phyloP scores from a whole-genome alignment of 345 rosid species.

The Euphorbia lathyris region DNA sequence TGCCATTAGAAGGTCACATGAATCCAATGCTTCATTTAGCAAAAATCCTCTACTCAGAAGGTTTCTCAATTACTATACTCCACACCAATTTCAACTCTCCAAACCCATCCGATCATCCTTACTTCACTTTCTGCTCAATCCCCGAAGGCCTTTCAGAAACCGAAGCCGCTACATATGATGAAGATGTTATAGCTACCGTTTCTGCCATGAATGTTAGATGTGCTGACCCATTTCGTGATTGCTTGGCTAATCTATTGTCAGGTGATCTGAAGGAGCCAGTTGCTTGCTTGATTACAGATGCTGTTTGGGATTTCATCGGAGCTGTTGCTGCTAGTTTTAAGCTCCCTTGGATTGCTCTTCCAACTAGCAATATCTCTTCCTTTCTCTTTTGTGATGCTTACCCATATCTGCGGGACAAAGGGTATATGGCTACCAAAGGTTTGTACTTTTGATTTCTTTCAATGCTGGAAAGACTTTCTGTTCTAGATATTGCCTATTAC shows the following conservation, averaged over 20 bases:
- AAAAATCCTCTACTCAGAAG: constrained; percentile 27
- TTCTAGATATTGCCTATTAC: no score
- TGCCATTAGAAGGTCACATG: constrained; percentile 60
- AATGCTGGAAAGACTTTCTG: no score
- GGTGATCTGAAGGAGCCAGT: constrained; percentile 19
- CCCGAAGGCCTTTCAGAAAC: constrained; percentile 23
- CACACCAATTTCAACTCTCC: constrained; percentile 47
- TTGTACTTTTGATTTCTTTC: neutral
- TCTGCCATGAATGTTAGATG: constrained; percentile 34
- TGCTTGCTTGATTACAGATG: constrained; percentile 51
- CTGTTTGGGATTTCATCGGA: constrained; percentile 36
- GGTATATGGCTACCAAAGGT: constrained; percentile 35
- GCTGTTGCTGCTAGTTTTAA: constrained; percentile 35
- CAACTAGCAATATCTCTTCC: constrained; percentile 32
- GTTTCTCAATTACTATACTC: constrained; percentile 34
- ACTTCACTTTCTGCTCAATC: constrained; percentile 45
- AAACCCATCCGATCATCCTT: constrained; percentile 40
- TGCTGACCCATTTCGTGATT: constrained; percentile 20
- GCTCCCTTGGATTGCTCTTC: constrained; percentile 43
- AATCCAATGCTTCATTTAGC: constrained; percentile 51
- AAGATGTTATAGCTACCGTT: constrained; percentile 25
- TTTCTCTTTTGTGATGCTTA: constrained; percentile 27
- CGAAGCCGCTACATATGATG: neutral
- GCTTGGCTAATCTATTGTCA: constrained; percentile 31
- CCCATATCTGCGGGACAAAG: constrained; percentile 22